A percentile compares a stretch with the other conserved stretches of the same genome.
Evolutionary conservation across 1,284 basidiomycete genomes (phyloP).

Genomic region (Rhodotorula mucilaginosa): DNA sequence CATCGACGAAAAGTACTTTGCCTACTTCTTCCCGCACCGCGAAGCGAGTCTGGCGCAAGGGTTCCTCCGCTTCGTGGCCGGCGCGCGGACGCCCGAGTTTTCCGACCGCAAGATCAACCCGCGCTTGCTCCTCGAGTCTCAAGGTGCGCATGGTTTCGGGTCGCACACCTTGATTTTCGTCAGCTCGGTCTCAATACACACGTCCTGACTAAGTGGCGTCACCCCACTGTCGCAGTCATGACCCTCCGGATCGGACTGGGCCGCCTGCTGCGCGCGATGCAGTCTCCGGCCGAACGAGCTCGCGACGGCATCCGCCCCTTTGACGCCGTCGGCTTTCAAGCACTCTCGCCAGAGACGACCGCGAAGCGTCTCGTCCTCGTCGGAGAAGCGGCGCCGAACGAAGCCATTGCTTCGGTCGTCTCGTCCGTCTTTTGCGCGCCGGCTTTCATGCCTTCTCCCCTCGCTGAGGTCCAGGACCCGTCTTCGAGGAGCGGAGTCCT

Average conservation of each 20-base stretch:
- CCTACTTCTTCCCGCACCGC: slow-evolving; percentile 76
- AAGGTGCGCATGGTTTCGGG: slow-evolving; percentile 7
- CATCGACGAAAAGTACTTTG: slow-evolving; percentile 80
- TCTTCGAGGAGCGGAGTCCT: background rate
- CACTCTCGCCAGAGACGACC: background rate
- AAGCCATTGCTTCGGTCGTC: slow-evolving; percentile 20
- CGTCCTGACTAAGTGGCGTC: background rate
- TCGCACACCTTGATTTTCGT: background rate
- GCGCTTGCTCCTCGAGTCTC: slow-evolving; percentile 48
- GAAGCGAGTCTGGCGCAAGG: slow-evolving; percentile 70
- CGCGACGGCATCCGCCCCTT: background rate
- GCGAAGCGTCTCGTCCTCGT: slow-evolving; percentile 26
- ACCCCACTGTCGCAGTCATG: slow-evolving; percentile 9
- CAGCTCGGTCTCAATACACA: background rate
- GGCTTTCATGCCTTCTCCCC: background rate
- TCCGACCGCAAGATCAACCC: slow-evolving; percentile 78
- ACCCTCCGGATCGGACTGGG: slow-evolving; percentile 24
- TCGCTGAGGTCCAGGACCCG: background rate
- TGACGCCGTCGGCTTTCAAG: slow-evolving; percentile 16
- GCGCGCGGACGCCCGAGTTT: slow-evolving; percentile 77
- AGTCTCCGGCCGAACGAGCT: background rate
- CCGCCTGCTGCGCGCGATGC: slow-evolving; percentile 16
- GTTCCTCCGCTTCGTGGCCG: slow-evolving; percentile 79
- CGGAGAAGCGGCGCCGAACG: slow-evolving; percentile 20
- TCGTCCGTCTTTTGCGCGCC: slow-evolving; percentile 26